Evolutionary conservation across 2,329 filamentous ascomycete species (phyloP), one percentile per base, ranked within the genome.

Genomic region (Ophiosphaerella herpotricha): DNA sequence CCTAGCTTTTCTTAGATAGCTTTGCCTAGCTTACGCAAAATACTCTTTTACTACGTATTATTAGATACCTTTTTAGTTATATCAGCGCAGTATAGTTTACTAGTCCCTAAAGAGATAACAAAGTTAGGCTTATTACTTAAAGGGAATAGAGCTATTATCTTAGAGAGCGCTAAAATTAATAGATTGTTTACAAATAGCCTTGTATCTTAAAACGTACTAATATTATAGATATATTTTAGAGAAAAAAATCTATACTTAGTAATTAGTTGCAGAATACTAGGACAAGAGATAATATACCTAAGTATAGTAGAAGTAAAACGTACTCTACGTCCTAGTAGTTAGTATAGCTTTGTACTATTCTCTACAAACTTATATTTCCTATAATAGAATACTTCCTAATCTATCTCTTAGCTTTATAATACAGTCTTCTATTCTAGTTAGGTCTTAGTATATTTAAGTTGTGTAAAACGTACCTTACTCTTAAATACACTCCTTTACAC

Each of bases 131-230:
- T 46, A 41, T 45, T 37, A 46, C 40, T 31, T 6, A 43, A 43
- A 5, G 47, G 54, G 50, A 57, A 60, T 32, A 60, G 26, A 21
- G 48, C 54, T 39, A 24, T 24, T 29, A 51, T 39, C 54, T 61
- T 56, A 13, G 38, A 55, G 29, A 61, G 56, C 26, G 50, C 58
- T 42, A 18, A 60, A 32, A 57, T 16, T 26, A 61, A 16, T 31
- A 39, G 58, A 45, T 61, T 35, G 48, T 61, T 61, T 36, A 51
- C 46, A 12, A 60, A 47, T 26, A 46, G 39, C n/a, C 57, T 52
- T 44, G 40, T 35, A 45, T 60, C 57, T 54, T 61, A 40, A 42
- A 61, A 61, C 33, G 49, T 61, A 24, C 56, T 42, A 42, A 61
- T 46, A 41, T 46, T 36, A 23, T 6, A 7, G 31, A 61, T 59